Evolutionary conservation across 2,329 filamentous ascomycete species (phyloP).

Genomic region (Cladophialophora immunda): DNA sequence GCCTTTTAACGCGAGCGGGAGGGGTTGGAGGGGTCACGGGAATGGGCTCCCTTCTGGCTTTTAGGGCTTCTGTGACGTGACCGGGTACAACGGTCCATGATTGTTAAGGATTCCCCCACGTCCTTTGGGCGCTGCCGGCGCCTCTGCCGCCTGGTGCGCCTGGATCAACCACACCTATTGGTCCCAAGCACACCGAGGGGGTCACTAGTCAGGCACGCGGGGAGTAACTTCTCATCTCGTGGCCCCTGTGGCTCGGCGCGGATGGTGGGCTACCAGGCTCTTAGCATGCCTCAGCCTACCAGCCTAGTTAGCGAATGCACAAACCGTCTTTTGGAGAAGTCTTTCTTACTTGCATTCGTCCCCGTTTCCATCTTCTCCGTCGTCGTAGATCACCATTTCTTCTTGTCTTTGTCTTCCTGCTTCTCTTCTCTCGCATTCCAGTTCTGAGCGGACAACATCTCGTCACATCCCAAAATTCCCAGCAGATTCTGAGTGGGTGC

Average conservation of each 20-base stretch:
- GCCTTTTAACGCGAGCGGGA: background rate
- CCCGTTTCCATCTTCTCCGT: slow-evolving; percentile 6
- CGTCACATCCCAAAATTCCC: background rate
- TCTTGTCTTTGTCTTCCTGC: background rate
- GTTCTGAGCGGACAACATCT: background rate
- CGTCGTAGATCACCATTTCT: slow-evolving; percentile 13
- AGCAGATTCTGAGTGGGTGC: background rate
- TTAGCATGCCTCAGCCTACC: background rate
- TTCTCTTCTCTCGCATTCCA: background rate
- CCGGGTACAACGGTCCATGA: background rate
- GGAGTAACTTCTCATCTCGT: slow-evolving; percentile 11
- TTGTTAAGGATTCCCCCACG: slow-evolving; percentile 13
- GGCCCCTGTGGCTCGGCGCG: slow-evolving; percentile 17
- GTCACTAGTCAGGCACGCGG: slow-evolving; percentile 35
- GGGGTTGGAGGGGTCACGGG: slow-evolving; percentile 5
- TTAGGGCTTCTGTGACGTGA: background rate
- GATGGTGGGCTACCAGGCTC: background rate
- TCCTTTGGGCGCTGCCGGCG: slow-evolving; percentile 13
- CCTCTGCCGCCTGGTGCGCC: slow-evolving; percentile 11
- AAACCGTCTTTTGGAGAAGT: slow-evolving; percentile 16
- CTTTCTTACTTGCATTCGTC: slow-evolving; percentile 18
- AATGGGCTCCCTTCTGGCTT: background rate
- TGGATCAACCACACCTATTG: background rate
- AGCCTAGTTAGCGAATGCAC: background rate
- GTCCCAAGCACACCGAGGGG: slow-evolving; percentile 5